Evolutionary conservation across 371 early-diverging fungal genomes (phyloP).

Genomic region (Mucor indicus): DNA sequence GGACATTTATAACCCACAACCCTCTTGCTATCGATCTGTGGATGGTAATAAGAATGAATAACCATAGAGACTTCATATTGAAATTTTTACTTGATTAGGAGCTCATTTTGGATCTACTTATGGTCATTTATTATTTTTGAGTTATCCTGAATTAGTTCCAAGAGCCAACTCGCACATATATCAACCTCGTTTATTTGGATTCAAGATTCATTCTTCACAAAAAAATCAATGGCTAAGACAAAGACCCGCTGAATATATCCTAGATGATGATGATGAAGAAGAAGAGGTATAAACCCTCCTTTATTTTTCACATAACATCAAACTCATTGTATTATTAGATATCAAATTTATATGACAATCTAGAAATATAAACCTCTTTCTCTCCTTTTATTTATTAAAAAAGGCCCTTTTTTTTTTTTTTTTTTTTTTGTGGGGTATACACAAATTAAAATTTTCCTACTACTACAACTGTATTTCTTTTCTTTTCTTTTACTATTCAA

Average conservation of each 20-base stretch:
- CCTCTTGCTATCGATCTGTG: slow-evolving; percentile 66
- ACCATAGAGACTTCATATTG: neutral
- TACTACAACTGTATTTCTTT: neutral
- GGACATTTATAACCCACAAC: slow-evolving; percentile 84
- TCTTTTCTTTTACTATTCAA: neutral
- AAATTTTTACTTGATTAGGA: slow-evolving; percentile 40
- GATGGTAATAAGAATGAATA: slow-evolving; percentile 64
- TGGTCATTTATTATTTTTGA: slow-evolving; percentile 88
- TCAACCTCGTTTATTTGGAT: slow-evolving; percentile 81
- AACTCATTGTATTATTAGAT: neutral
- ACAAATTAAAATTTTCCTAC: too few species aligned
- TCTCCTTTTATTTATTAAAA: neutral
- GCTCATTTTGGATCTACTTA: slow-evolving; percentile 96
- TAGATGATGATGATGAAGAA: slow-evolving; percentile 29
- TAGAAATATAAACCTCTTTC: too few species aligned
- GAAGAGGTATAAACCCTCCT: too few species aligned
- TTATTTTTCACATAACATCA: slow-evolving; percentile 23
- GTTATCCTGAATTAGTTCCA: slow-evolving; percentile 76
- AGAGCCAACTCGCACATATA: slow-evolving; percentile 50
- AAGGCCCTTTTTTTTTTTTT: neutral
- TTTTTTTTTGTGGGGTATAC: neutral
- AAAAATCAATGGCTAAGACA: slow-evolving; percentile 76
- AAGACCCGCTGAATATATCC: slow-evolving; percentile 42
- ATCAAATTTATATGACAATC: too few species aligned
- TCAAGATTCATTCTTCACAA: slow-evolving; percentile 61